phyloP scores from a whole-genome alignment of 1,139 yeast species.

The Saccharomycopsis hybrid region DNA sequence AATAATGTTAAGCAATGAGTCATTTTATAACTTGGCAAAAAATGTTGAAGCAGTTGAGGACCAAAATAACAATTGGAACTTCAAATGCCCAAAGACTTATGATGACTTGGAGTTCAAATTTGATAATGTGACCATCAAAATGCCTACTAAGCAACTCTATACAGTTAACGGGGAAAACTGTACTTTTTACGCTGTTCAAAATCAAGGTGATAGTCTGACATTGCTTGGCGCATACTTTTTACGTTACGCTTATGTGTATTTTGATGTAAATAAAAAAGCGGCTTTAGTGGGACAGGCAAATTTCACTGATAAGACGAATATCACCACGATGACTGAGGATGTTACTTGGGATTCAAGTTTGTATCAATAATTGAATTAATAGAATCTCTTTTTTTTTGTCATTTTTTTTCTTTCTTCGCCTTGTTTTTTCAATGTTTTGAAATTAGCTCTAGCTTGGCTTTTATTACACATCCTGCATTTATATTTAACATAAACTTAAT shows the following conservation, averaged over 20 bases:
- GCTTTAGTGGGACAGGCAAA: conserved; percentile 1
- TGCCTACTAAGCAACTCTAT: not conserved
- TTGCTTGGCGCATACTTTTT: conserved; percentile 3
- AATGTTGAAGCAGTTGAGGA: not conserved
- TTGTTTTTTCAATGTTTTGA: too few relatives aligned
- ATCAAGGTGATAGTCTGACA: not conserved
- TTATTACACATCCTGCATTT: too few relatives aligned
- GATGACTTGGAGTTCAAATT: conserved; percentile 2
- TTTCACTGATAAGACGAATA: not conserved
- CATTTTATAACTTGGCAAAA: not conserved
- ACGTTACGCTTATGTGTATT: conserved; percentile 6
- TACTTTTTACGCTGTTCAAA: conserved; percentile 24
- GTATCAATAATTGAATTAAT: too few relatives aligned
- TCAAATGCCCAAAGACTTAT: conserved; percentile 2
- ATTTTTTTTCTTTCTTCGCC: too few relatives aligned
- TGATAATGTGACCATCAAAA: not conserved
- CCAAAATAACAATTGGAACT: not conserved
- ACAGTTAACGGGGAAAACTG: not conserved
- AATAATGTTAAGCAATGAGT: not conserved
- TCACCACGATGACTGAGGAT: not conserved
- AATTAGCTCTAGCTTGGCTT: too few relatives aligned
- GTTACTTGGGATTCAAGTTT: too few relatives aligned
- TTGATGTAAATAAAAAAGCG: conserved; percentile 3
- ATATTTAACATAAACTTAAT: too few relatives aligned
- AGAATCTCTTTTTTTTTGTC: too few relatives aligned